phyloP scores from a whole-genome alignment of 805 yeast genomes.

The Danielozyma ontarioensis region DNA sequence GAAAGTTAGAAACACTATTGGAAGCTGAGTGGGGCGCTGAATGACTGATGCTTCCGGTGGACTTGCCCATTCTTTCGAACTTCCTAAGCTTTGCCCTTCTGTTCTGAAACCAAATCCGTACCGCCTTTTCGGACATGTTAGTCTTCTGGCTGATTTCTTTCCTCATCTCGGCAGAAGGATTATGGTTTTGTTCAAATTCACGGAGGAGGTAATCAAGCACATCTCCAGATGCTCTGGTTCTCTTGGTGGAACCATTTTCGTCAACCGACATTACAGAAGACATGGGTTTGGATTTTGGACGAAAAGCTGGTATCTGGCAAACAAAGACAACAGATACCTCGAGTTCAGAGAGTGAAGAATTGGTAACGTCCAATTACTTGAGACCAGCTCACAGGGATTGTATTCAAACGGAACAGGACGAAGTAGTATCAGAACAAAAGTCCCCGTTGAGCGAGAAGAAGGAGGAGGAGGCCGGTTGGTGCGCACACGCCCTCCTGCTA shows the following conservation, averaged over 20 bases:
- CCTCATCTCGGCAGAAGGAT: slow-evolving; percentile 69
- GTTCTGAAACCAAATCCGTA: slow-evolving; percentile 91
- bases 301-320: neutral
- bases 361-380: no score
- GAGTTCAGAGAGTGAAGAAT: no score
- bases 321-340: no score
- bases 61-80: slow-evolving; percentile 44
- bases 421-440: no score
- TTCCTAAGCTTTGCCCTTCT: slow-evolving; percentile 75
- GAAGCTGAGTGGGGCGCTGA: neutral
- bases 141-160: slow-evolving; percentile 66
- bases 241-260: slow-evolving; percentile 29
- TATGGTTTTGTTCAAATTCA: slow-evolving; percentile 68
- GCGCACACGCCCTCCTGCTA: no score
- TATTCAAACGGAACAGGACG: no score
- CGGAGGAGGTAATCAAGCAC: slow-evolving; percentile 61
- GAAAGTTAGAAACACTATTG: neutral
- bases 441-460: no score
- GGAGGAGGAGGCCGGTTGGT: no score
- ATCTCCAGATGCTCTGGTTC: slow-evolving; percentile 78
- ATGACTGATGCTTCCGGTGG: neutral
- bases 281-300: no score
- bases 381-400: no score
- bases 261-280: slow-evolving; percentile 16
- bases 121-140: slow-evolving; percentile 82